A percentile compares a stretch with the other conserved stretches of the same genome.
Conservation (phyloP, 352 stramenopile species). For the Pythium oligandrum region DNA sequence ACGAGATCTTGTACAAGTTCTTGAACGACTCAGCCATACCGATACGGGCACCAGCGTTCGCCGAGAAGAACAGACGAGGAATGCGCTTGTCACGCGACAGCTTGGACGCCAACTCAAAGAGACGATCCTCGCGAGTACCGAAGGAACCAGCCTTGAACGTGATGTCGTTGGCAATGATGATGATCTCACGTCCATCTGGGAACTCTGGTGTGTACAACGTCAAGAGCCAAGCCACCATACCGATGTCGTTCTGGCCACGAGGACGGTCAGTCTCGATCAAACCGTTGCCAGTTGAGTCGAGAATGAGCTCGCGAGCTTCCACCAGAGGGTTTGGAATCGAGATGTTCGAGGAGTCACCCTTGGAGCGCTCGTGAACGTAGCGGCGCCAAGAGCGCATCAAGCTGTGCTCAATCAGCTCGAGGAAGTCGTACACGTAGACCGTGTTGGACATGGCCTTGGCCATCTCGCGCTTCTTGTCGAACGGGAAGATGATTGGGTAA, state of each 20-base stretch:
- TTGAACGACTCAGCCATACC: constrained; percentile 98
- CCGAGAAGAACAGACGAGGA: constrained; percentile 98
- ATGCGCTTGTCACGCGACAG: constrained; percentile 91
- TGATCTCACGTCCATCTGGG: constrained; percentile 93
- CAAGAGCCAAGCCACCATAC: constrained; percentile 99
- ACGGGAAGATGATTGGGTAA: constrained; percentile 96
- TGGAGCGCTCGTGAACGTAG: constrained; percentile 78
- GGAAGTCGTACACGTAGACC: constrained; percentile 99
- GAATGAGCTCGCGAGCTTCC: constrained; percentile 92
- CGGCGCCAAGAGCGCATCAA: constrained; percentile 93
- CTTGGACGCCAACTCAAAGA: constrained; percentile 98
- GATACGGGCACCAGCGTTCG: constrained; percentile 98
- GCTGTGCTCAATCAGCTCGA: constrained; percentile 97
- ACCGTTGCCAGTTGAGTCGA: constrained; percentile 71
- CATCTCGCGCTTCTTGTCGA: constrained; percentile 92
- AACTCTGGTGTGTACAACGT: constrained; percentile 98
- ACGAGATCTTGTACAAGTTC: constrained; percentile 96
- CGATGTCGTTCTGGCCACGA: constrained; percentile 97
- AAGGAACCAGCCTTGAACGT: constrained; percentile 99
- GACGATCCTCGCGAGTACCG: constrained; percentile 97
- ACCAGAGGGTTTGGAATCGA: constrained; percentile 90
- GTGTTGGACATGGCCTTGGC: constrained; percentile 95
- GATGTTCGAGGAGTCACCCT: constrained; percentile 53
- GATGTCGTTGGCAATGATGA: constrained; percentile 99
- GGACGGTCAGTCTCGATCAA: constrained; percentile 67